Base-by-base conservation (phyloP, 2,329 filamentous ascomycete species). In the Botrytis tulipae region DNA sequence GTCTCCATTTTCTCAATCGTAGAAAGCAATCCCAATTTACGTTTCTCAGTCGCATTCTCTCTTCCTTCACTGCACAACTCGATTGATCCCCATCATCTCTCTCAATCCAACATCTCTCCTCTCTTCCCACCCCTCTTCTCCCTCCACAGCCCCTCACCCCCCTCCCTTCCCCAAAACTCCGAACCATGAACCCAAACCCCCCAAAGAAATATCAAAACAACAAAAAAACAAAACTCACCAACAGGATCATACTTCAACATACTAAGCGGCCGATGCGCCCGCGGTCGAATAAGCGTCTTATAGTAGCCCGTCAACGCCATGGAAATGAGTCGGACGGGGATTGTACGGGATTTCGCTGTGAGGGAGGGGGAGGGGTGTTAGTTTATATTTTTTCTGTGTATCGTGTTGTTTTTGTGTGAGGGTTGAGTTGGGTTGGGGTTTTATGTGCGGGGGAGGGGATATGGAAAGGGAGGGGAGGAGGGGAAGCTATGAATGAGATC, bases 241-340 rank as follows among this genome's bases (percentile, higher is more conserved):
- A 99, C 95, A 60, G 96, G 96, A 82, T 99, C 96, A 84, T 99
- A 99, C 87, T 99, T 99, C 79, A 99, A 86, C 94, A 99, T 96
- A 85, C 94, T 97, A 84, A 99, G 89, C 73, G 97, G 95, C 62
- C 92, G 87, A 76, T 94, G 88, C 44, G 89, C 88, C 78, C 96
- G 91, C 20, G 94, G 95, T 74, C 97, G 91, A 78, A 92, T 88
- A 83, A 97, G 90, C 71, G 94, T 97, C 84, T 95, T 95, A 87
- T 95, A 99, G 88, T 94, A 99, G 81, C 96, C 96, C 40, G 96
- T 99, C 92, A 97, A 92, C 82, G 96, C 96, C 96, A 99, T 99
- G 76, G 94, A 97, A 83, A 99, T 87, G 78, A 99, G 92, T 82
- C 96, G 95, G 83, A 98, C 95, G 82, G 93, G 89, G 82, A 99